Base-by-base conservation (phyloP, 2,329 filamentous ascomycete species). In the Spiromastix sp. region DNA sequence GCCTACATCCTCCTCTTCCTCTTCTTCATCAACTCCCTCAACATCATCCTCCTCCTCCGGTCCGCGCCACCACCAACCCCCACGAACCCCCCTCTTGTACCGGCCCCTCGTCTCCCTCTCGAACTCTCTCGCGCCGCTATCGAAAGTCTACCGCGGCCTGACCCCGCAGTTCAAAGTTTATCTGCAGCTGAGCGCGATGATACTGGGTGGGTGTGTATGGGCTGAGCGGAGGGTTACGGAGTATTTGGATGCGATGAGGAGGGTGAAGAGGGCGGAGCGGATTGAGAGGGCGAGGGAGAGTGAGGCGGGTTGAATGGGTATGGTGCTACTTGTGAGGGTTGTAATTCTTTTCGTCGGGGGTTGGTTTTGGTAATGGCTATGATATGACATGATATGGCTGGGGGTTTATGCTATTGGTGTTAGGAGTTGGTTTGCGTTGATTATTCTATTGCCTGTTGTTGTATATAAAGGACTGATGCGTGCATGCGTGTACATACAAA, bases 121-220 rank as follows among this genome's bases (percentile, higher is more conserved):
- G 1, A 54, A 58, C 16, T 66, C 66, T 47, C 55, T 70, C 34
- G 64, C 59, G 12, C 61, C 55, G 11, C 45, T 48, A 5, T 57
- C 57, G 26, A 60, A 53, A 18, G 42, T 68, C 25, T 69, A 68
- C 46, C 63, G 64, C 16, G 58, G 60, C 4, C 45, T 69, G 39
- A 69, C 66, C 10, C 54, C 61, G 29, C 66, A 68, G 41, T 69
- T 67, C 49, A 68, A 68, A 42, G 58, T 66, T 18, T 68, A 66
- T 42, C 44, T 69, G 22, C 65, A 69, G 40, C 57, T 69, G 19
- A 58, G 57, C 4, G 54, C 50, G 21, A 66, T 68, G 63, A 68
- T 59, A 4, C 48, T 68, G 31, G 66, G 66, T 6, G 66, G 65
- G 1, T 64, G 59, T 42, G 59, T 69, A 30, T 68, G 64, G 55